Evolutionary conservation across 345 rosid species (phyloP), one percentile per base, ranked within the genome.

Genomic region (Populus ilicifolia): DNA sequence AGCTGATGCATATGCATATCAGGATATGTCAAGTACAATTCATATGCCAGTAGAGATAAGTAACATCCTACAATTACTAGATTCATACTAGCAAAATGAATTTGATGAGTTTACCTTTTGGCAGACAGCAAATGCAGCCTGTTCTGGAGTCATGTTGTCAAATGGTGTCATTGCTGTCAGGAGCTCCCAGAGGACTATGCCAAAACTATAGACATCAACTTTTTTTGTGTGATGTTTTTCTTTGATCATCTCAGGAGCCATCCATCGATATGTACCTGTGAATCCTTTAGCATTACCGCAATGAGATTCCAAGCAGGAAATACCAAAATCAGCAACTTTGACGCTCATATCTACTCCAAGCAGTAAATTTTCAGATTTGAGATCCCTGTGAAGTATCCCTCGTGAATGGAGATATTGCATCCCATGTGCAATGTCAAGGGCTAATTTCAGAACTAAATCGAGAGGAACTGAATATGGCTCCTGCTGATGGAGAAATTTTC

Each of bases 191-290:
- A 92, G 83, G 73, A 92, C 93, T 25, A 92, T 88, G 71, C 94
- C 97, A 73, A 90, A 92, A 82, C 94, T 90, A 81, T 92, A 92
- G 69, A 92, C 92, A 50, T 92, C 97, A 50, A 92, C 93, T 80
- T 92, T 92, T 88, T 88, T 90, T 12, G 94, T 89, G 75, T 92
- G 91, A 33, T 78, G 88, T 77, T 92, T 92, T 81, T 87, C 93
- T 80, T 83, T 88, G 78, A 92, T 90, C 96, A 92, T 92, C 82
- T 92, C 96, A 46, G 94, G 96, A 67, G 96, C 94, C 96, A 92
- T 92, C 94, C 96, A 92, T 16, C 93, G 92, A 77, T 90, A 92
- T 20, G 97, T 92, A 29, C 97, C 92, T 0, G 89, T 90, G 78
- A 90, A 90, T 64, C 94, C 97, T 83, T 87, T 90, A 69, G 88